Evolutionary conservation across 129 eudicot genomes (phyloP).

Genomic region (Centrapalus pauciflorus): DNA sequence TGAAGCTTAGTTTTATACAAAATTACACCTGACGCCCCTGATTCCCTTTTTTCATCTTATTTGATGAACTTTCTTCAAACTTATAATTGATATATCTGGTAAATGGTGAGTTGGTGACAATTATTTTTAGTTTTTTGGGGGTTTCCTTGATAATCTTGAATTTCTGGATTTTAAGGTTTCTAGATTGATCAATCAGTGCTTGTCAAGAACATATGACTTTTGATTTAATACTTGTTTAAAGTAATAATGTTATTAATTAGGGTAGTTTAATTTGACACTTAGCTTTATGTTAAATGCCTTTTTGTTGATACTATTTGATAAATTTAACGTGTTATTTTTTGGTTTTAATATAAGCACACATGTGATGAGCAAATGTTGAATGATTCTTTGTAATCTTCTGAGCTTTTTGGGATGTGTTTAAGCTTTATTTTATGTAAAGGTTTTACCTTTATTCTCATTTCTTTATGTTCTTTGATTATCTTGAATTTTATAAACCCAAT

Average conservation of each 20-base stretch:
- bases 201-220: neutral
- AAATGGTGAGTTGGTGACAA: neutral
- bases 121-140: neutral
- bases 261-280: too few species aligned
- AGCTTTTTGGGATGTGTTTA: neutral
- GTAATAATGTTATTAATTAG: neutral
- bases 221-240: neutral
- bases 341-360: constrained; percentile 10
- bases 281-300: neutral
- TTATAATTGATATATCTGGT: neutral
- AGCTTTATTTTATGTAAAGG: constrained; percentile 19
- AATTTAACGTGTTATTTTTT: constrained; percentile 2
- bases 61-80: neutral
- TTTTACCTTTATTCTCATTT: constrained; percentile 11
- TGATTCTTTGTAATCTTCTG: constrained; percentile 12
- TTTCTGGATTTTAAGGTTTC: neutral
- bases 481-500: neutral
- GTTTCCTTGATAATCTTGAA: neutral
- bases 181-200: neutral
- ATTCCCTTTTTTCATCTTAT: neutral
- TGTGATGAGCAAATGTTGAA: neutral
- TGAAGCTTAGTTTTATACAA: neutral
- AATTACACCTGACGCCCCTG: neutral
- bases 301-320: constrained; percentile 1
- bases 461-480: neutral